Percentiles rank a stretch among this genome's conserved stretches.
Conservation (phyloP, 1,139 yeast species). For the Meyerozyma smithsonii region DNA sequence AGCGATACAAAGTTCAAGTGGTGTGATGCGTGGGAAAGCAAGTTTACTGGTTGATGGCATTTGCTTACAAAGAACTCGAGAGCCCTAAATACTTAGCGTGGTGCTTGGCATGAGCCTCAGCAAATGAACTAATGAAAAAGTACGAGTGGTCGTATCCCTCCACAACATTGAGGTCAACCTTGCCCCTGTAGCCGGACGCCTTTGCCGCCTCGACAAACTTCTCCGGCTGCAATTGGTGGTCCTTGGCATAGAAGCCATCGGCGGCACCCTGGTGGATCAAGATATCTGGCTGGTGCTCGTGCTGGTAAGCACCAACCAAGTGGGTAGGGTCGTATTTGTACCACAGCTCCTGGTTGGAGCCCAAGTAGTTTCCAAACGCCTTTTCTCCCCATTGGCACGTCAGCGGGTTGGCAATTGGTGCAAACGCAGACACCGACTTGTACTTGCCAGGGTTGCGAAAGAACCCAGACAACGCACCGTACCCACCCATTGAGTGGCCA, state of each 20-base stretch:
- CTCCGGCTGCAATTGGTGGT: slow-evolving; percentile 72
- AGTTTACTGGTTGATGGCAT: slow-evolving; percentile 19
- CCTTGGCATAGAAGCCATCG: slow-evolving; percentile 64
- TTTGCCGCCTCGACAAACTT: slow-evolving; percentile 61
- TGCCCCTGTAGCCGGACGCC: slow-evolving; percentile 54
- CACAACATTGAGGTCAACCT: slow-evolving; percentile 56
- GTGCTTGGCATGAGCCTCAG: slow-evolving; percentile 78
- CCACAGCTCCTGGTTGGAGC: slow-evolving; percentile 59
- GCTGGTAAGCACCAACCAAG: slow-evolving; percentile 52
- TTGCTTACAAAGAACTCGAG: background rate
- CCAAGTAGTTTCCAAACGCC: slow-evolving; percentile 75
- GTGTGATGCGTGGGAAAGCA: slow-evolving; percentile 47
- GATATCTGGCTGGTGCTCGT: slow-evolving; percentile 51
- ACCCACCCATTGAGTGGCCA: slow-evolving; percentile 99
- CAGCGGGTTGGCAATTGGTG: slow-evolving; percentile 83
- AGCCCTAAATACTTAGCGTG: slow-evolving; percentile 79
- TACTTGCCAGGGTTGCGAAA: slow-evolving; percentile 69
- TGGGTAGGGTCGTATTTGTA: slow-evolving; percentile 74
- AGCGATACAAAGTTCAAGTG: slow-evolving; percentile 44
- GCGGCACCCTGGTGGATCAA: slow-evolving; percentile 79
- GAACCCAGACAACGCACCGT: slow-evolving; percentile 81
- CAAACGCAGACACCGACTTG: slow-evolving; percentile 83
- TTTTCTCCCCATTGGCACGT: slow-evolving; percentile 79
- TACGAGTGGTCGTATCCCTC: slow-evolving; percentile 92
- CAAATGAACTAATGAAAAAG: slow-evolving; percentile 77